Evolutionary conservation across 768 basidiomycete species (phyloP), one percentile per base, ranked within the genome.

Genomic region (Naganishia kalamii): DNA sequence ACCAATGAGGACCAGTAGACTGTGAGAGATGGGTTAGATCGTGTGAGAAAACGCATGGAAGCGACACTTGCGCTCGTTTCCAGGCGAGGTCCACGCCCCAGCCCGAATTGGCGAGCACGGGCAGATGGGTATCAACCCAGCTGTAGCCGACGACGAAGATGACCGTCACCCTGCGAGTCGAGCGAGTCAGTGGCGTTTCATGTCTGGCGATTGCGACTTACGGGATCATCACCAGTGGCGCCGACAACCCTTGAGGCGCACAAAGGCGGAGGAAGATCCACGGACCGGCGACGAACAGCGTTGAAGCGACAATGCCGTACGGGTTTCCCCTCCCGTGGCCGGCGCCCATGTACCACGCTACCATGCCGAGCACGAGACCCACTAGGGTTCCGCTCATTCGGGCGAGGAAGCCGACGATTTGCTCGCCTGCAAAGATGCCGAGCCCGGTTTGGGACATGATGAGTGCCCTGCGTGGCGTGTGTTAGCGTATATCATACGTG

Each of bases 401-500:
- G 1, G 81, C 70, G 41, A 83, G 64, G 68, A 83, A 83, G 41
- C 81, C 80, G 7, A 49, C 54, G 30, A 85, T 80, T 71, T 86
- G 85, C 72, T 86, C 84, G 10, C 84, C 83, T 3, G 82, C 80
- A 69, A 81, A 85, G 40, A 85, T 80, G 50, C 82, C 84, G 60
- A 85, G 65, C 17, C 82, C 84, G 0, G 83, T 85, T 69, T 86
- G 85, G 0, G 83, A 82, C 83, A 85, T 85, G 70, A 85, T 84
- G 50, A 85, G 74, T 4, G 83, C 83, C 54, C 54, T 57, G 17
- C 19, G 19, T 27, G 17, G 37, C 27, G 8, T 21, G n/a, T 17
- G 2, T 17, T 19, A 47, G 13, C 21, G 15, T 25, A 48, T 10
- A 47, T 17, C 60, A 8, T 3, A 29, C n/a, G 29, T 0, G 0